phyloP scores from a whole-genome alignment of 305 asterid species.

The Galium porrigens region DNA sequence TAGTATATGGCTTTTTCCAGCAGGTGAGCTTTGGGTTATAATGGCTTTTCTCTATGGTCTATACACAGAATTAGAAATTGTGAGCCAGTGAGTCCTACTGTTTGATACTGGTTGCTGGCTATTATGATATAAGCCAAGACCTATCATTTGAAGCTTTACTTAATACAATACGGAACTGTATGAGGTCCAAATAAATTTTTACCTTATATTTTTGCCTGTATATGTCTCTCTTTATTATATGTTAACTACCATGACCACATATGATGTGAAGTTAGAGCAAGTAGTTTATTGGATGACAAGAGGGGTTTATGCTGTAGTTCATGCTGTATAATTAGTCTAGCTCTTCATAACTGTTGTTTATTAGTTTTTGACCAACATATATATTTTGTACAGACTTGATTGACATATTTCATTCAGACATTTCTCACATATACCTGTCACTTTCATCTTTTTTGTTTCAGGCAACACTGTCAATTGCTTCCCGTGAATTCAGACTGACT shows the following conservation, averaged over 20 bases:
- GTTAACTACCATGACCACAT: not conserved
- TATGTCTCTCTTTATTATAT: not conserved
- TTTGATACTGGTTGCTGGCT: constrained; percentile 1
- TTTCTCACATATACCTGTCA: constrained; percentile 18
- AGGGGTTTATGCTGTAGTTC: not conserved
- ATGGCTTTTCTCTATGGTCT: not conserved
- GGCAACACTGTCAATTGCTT: constrained; percentile 61
- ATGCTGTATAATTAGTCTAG: not conserved
- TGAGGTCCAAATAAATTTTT: not conserved
- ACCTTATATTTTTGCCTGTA: not conserved
- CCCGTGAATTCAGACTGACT: constrained; percentile 61
- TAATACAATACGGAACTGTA: not conserved
- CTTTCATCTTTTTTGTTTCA: constrained; percentile 28
- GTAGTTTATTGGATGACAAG: not conserved
- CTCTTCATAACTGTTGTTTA: not conserved
- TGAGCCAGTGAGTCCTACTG: not conserved
- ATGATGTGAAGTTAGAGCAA: not conserved
- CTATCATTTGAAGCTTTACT: not conserved
- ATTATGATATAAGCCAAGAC: not conserved
- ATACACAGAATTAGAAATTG: not conserved
- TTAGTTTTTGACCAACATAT: not conserved
- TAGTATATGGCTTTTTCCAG: constrained; percentile 87
- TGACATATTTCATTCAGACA: not conserved
- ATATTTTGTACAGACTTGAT: not conserved
- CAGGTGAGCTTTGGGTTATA: constrained; percentile 42